These are phyloP conservation scores for Pichia membranifaciens DNA, from an alignment of 805 yeast genomes.

Conservation along the genomic window DNA sequence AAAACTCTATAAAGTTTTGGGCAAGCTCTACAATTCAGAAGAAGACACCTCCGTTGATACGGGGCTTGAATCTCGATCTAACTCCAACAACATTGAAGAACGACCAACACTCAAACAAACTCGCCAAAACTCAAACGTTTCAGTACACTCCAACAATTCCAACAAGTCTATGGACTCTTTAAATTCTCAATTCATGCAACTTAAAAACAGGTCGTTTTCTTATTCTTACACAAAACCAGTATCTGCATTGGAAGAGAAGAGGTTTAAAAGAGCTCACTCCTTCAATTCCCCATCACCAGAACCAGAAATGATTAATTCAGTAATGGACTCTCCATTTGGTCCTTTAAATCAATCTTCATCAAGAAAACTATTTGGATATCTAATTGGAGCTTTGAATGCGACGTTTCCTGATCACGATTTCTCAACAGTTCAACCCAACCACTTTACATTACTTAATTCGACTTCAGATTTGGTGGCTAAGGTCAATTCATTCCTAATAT, in stretches of 20 bases:
- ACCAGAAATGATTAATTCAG: constrained; percentile 12
- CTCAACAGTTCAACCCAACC: constrained; percentile 73
- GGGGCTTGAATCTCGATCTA: constrained; percentile 3
- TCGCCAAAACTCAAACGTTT: constrained; percentile 21
- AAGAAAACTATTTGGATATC: constrained; percentile 81
- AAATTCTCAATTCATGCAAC: constrained; percentile 27
- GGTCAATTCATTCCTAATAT: constrained; percentile 72
- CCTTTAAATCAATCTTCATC: constrained; percentile 83
- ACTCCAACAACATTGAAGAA: constrained; percentile 2
- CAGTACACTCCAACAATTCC: constrained; percentile 16
- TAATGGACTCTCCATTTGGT: constrained; percentile 67
- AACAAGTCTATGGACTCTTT: constrained; percentile 14
- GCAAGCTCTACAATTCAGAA: constrained; percentile 41
- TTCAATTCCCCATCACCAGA: constrained; percentile 28
- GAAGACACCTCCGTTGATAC: not conserved
- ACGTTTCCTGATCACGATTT: constrained; percentile 97
- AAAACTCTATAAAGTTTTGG: constrained; percentile 81
- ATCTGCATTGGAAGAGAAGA: constrained; percentile 13
- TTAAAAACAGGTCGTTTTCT: constrained; percentile 30
- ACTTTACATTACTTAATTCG: constrained; percentile 55
- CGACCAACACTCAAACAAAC: not conserved
- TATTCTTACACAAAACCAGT: constrained; percentile 25
- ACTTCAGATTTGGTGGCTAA: constrained; percentile 47
- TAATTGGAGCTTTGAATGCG: constrained; percentile 84
- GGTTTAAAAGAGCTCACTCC: constrained; percentile 25